Percentiles rank a stretch among this genome's conserved stretches.
Evolutionary conservation across 2,329 filamentous ascomycete genomes (phyloP).

Genomic region (Phialophora chinensis): DNA sequence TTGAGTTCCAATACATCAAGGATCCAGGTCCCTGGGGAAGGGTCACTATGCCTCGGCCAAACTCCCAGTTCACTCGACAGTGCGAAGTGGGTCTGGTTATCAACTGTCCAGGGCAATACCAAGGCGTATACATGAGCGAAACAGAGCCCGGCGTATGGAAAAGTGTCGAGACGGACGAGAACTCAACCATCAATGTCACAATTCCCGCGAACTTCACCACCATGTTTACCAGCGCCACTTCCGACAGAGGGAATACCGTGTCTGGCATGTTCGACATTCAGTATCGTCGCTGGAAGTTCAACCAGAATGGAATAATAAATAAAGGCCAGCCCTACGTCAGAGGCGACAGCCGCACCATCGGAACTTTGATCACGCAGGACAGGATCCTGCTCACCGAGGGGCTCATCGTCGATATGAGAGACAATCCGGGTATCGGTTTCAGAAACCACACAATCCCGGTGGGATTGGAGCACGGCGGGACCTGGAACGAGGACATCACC

Average conservation of each 20-base stretch:
- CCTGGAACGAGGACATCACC: slow-evolving; percentile 45
- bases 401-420: slow-evolving; percentile 44
- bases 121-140: slow-evolving; percentile 29
- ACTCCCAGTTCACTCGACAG: slow-evolving; percentile 18
- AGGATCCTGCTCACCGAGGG: slow-evolving; percentile 46
- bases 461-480: slow-evolving; percentile 14
- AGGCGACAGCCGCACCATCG: slow-evolving; percentile 42
- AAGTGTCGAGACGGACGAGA: slow-evolving; percentile 21
- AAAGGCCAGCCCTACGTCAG: slow-evolving; percentile 43
- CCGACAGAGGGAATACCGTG: slow-evolving; percentile 41
- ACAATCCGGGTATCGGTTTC: slow-evolving; percentile 50
- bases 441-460: slow-evolving; percentile 51
- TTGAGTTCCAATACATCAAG: slow-evolving; percentile 22
- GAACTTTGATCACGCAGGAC: slow-evolving; percentile 45
- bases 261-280: slow-evolving; percentile 54
- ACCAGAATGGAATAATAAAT: slow-evolving; percentile 38
- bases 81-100: slow-evolving; percentile 22
- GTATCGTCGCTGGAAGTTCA: slow-evolving; percentile 42
- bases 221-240: slow-evolving; percentile 26
- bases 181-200: slow-evolving; percentile 22
- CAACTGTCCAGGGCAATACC: slow-evolving; percentile 27
- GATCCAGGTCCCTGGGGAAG: slow-evolving; percentile 22
- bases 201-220: slow-evolving; percentile 24
- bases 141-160: slow-evolving; percentile 13
- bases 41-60: slow-evolving; percentile 24